These are phyloP conservation scores for Rutstroemia sp. DNA, from an alignment of 2,329 filamentous ascomycete species.

Conservation along the genomic window DNA sequence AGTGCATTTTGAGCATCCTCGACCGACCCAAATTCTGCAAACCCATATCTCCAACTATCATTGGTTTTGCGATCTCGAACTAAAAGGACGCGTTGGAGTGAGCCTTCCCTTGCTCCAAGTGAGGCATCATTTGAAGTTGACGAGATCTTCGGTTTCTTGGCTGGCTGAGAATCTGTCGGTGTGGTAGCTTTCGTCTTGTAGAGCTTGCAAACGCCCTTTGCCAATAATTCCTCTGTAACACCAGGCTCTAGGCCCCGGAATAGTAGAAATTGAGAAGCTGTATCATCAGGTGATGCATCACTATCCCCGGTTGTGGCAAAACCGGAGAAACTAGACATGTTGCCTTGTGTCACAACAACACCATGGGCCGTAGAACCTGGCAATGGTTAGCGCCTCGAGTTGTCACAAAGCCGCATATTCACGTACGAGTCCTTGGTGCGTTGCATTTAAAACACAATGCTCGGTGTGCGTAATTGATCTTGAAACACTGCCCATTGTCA, in stretches of 20 bases:
- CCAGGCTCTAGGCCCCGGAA: conserved; percentile 64
- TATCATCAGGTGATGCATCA: conserved; percentile 43
- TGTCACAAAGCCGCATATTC: background rate
- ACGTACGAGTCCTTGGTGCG: conserved; percentile 42
- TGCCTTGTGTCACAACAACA: conserved; percentile 30
- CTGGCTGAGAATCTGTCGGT: conserved; percentile 26
- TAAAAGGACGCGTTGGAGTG: conserved; percentile 69
- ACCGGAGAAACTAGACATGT: conserved; percentile 33
- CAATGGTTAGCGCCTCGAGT: conserved; percentile 19
- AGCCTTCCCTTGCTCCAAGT: conserved; percentile 60
- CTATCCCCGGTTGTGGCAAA: conserved; percentile 46
- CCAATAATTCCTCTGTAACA: conserved; percentile 65
- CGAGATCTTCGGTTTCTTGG: conserved; percentile 40
- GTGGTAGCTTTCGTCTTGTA: conserved; percentile 47
- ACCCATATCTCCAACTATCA: conserved; percentile 74
- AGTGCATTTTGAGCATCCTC: conserved; percentile 71
- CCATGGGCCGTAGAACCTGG: conserved; percentile 29
- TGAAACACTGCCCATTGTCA: conserved; percentile 38
- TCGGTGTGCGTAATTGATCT: conserved; percentile 49
- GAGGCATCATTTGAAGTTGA: conserved; percentile 45
- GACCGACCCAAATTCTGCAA: conserved; percentile 72
- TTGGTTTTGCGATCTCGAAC: conserved; percentile 65
- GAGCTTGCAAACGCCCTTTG: conserved; percentile 65
- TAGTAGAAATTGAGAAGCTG: conserved; percentile 63
- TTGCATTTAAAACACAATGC: conserved; percentile 52